These are phyloP conservation scores for Xylaria sp. DNA, from an alignment of 2,329 filamentous ascomycete genomes.

Conservation along the genomic window DNA sequence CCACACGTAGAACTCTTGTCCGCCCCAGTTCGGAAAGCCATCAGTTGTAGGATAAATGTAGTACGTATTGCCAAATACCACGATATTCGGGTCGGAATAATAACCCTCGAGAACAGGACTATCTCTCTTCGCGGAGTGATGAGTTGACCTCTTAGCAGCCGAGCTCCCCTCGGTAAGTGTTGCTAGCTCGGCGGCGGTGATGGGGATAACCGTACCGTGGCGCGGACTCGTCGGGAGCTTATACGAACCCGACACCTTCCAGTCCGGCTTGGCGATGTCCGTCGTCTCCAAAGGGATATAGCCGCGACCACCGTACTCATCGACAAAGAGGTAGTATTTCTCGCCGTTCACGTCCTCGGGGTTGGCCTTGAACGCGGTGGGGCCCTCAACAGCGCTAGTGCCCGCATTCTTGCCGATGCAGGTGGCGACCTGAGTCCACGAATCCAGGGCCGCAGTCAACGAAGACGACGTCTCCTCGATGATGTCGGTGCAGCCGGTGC, in stretches of 20 bases:
- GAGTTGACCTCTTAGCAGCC: conserved; percentile 7
- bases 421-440: conserved; percentile 48
- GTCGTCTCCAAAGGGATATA: conserved; percentile 57
- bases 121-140: conserved; percentile 16
- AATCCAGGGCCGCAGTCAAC: conserved; percentile 44
- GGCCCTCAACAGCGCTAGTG: conserved; percentile 52
- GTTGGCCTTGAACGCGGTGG: conserved; percentile 55
- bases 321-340: conserved; percentile 59
- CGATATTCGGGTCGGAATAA: conserved; percentile 52
- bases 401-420: conserved; percentile 57
- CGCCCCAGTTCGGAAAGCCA: conserved; percentile 48
- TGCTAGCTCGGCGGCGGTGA: conserved; percentile 50
- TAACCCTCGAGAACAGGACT: conserved; percentile 44
- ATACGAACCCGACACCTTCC: conserved; percentile 50
- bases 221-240: conserved; percentile 52
- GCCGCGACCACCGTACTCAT: conserved; percentile 54
- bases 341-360: conserved; percentile 51
- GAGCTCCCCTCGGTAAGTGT: conserved; percentile 30
- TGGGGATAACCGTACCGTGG: conserved; percentile 56
- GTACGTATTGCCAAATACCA: conserved; percentile 45
- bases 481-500: conserved; percentile 56
- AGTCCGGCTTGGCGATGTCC: conserved; percentile 51
- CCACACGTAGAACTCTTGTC: conserved; percentile 52
- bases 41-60: conserved; percentile 54
- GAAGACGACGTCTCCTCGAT: conserved; percentile 53